These are phyloP conservation scores for Mycena sp. DNA, from an alignment of 1,284 basidiomycete species.

Conservation along the genomic window DNA sequence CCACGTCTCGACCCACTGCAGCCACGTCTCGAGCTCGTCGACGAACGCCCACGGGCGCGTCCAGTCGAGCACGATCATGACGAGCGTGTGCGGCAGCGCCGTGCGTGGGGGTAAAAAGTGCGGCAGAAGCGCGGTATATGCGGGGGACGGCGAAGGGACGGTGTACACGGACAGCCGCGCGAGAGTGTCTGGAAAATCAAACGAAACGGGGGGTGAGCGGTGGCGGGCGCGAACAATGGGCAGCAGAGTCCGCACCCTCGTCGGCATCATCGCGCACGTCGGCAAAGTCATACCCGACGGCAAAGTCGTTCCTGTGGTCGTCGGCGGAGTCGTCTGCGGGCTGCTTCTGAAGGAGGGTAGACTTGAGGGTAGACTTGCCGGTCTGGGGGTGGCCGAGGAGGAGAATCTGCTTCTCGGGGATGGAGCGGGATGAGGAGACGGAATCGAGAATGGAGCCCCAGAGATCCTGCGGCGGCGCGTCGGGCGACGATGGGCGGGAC, in stretches of 20 bases:
- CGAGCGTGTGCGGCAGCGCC: conserved; percentile 80
- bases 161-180: conserved; percentile 90
- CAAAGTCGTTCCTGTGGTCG: conserved; percentile 71
- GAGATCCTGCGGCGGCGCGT: conserved; percentile 80
- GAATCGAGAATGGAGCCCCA: conserved; percentile 94
- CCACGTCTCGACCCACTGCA: conserved; percentile 87
- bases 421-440: conserved; percentile 86
- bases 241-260: conserved; percentile 72
- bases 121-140: conserved; percentile 83
- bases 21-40: conserved; percentile 88
- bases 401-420: conserved; percentile 86
- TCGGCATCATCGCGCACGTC: conserved; percentile 89
- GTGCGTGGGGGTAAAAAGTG: conserved; percentile 82
- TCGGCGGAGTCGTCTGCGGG: conserved; percentile 62
- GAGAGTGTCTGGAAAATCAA: conserved; percentile 69
- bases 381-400: conserved; percentile 83
- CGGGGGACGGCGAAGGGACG: conserved; percentile 80
- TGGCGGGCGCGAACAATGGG: conserved; percentile 1
- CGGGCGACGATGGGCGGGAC: conserved; percentile 72
- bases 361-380: conserved; percentile 79
- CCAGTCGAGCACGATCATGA: conserved; percentile 94
- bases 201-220: conserved; percentile 2
- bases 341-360: conserved; percentile 76
- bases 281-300: conserved; percentile 88
- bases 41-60: conserved; percentile 92